A percentile compares a stretch with the other conserved stretches of the same genome.
Evolutionary conservation across 495 filamentous ascomycete genomes (phyloP).

Genomic region (Cudoniella acicularis): DNA sequence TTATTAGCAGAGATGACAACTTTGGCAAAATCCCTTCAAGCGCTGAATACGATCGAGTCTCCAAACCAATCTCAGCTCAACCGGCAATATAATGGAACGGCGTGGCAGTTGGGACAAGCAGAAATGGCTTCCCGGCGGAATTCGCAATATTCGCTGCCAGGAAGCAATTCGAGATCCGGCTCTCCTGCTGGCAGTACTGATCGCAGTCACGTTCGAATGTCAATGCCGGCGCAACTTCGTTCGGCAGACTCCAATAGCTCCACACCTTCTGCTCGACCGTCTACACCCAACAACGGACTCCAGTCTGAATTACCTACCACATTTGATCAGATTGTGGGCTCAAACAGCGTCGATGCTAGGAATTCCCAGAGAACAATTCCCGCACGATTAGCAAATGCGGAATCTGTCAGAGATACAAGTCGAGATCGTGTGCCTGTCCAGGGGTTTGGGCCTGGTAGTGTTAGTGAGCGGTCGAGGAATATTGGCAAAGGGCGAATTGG

Average conservation of each 20-base stretch:
- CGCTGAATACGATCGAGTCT: conserved; percentile 72
- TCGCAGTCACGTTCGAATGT: conserved; percentile 63
- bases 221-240: conserved; percentile 64
- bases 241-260: conserved; percentile 26
- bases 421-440: conserved; percentile 80
- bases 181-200: conserved; percentile 45
- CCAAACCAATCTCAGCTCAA: conserved; percentile 45
- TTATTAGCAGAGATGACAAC: conserved; percentile 84
- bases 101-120: conserved; percentile 34
- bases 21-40: conserved; percentile 82
- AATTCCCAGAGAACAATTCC: conserved; percentile 35
- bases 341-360: conserved; percentile 20
- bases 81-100: conserved; percentile 30
- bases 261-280: conserved; percentile 34
- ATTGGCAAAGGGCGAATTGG: conserved; percentile 78
- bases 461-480: conserved; percentile 72
- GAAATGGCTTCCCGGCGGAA: conserved; percentile 43
- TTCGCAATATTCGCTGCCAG: conserved; percentile 47
- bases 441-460: conserved; percentile 70
- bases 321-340: conserved; percentile 65
- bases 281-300: conserved; percentile 40
- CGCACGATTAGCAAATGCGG: conserved; percentile 28
- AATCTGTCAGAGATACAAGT: conserved; percentile 44
- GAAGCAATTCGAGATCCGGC: conserved; percentile 35
- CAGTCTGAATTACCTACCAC: conserved; percentile 53